Evolutionary conservation across 352 stramenopile species (phyloP), one percentile per base, ranked within the genome.

Genomic region (Pythium aquatile): DNA sequence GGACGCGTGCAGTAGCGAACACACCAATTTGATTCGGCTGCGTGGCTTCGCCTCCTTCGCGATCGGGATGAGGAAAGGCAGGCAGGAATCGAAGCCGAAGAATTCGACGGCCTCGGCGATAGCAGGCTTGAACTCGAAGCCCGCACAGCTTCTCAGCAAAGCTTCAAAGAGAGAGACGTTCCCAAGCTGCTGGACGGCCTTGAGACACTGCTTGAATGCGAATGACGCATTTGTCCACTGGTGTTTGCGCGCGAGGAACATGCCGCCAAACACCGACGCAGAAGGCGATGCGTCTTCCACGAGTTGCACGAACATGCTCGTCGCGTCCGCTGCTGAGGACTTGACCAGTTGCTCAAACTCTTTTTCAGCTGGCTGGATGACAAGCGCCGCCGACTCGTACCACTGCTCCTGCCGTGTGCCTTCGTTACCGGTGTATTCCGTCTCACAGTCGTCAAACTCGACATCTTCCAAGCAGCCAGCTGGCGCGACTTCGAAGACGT

Each of bases 321-420:
- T 28, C 16, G 42, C 46, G 10, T 47, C 29, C 3, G 16, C 29
- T 3, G 7, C 9, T 14, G 26, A 28, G 6, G 30, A 17, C 11
- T 62, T 54, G 24, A 33, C 47, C 24, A 46, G 39, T 42, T 62
- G 49, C 13, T 58, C 48, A 32, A 63, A 54, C 53, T 63, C 62
- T 3, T 53, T 29, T 14, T 58, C 6, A 20, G 20, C 26, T 20
- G 54, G 35, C 33, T 51, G 54, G 37, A 68, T 28, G 26, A 68
- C 62, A 16, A 63, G 47, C 11, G 62, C 62, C 6, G 61, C 53
- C 0, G 61, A 51, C 17, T 46, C 28, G 26, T 67, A 67, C 61
- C 47, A 65, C 28, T 58, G 32, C 24, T 26, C 16, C 26, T 24
- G 1, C 8, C n/a, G 14, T 5, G 17, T 60, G 26, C 63, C 63